These are phyloP conservation scores for Triangularia setosa DNA, from an alignment of 2,329 filamentous ascomycete genomes.

Conservation along the genomic window DNA sequence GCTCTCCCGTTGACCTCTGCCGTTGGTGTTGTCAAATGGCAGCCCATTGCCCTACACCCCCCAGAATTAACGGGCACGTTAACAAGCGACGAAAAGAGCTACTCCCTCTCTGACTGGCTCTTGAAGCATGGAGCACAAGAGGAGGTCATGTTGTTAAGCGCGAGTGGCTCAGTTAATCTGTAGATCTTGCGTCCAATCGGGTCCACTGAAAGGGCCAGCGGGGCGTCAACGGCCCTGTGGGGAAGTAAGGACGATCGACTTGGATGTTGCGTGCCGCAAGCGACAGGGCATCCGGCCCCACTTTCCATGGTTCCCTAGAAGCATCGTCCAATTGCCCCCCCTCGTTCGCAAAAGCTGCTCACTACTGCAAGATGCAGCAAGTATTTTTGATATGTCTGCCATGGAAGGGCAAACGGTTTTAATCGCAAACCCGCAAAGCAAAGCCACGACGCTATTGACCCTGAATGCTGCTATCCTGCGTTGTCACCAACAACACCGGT, in stretches of 20 bases:
- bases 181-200: conserved; percentile 7
- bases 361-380: not conserved
- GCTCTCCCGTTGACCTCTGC: not conserved
- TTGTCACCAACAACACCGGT: not conserved
- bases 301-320: not conserved
- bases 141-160: conserved; percentile 12
- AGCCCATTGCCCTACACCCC: conserved; percentile 2
- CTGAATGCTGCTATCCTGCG: not conserved
- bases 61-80: not conserved
- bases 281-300: not conserved
- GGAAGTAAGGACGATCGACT: not conserved
- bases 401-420: not conserved
- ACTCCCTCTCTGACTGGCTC: conserved; percentile 8
- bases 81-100: not conserved
- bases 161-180: conserved; percentile 1
- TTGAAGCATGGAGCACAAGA: not conserved
- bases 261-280: not conserved
- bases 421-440: not conserved
- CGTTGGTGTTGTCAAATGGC: not conserved
- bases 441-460: not conserved
- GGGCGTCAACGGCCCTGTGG: not conserved
- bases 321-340: not conserved
- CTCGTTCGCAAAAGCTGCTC: not conserved
- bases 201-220: not conserved
- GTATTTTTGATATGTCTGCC: not conserved